Base-by-base conservation (phyloP, 2,329 filamentous ascomycete species). In the Scedosporium boydii region DNA sequence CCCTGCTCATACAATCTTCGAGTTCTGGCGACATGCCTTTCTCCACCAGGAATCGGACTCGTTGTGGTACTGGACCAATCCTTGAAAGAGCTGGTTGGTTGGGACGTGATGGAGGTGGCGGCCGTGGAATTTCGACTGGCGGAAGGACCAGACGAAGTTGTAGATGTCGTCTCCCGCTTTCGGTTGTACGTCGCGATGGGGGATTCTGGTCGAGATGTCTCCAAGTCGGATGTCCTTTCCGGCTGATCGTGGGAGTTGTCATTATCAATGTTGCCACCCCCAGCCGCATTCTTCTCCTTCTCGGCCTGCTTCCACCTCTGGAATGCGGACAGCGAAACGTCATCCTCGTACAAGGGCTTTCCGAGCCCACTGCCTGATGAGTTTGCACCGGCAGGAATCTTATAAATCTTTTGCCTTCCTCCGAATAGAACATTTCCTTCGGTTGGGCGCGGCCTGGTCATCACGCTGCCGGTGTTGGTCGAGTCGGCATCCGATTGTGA, bases 371-470 rank as follows among this genome's bases (percentile, higher is more conserved):
- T 77, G 16, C 69, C 70, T 2, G 78, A 79, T 53, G 72, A 71
- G 4, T 27, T 53, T 71, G 71, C 73, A 27, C 80, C 80, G 3
- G 78, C 79, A 0, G 89, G 81, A 66, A 96, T 90, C 73, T 91
- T 93, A 75, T 96, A 98, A 44, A 98, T 88, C 77, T 98, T 98
- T 73, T 98, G 95, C 55, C 95, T 86, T 16, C 95, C 95, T 63
- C 95, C 95, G 74, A 99, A 99, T 63, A 99, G 75, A 67, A 90
- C 89, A 71, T 98, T 99, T 56, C 93, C 92, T 71, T 98, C 93
- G 1, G 85, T 87, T 0, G 91, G 92, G 68, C 93, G 88, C 6
- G 88, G 80, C 60, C 95, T 83, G 68, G 81, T 88, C 89, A 98
- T 93, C n/a, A 98, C 82, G 72, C 89, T 91, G 1, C 85, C 76